phyloP scores from a whole-genome alignment of 305 asterid genomes.

The Fraxinus floribunda region DNA sequence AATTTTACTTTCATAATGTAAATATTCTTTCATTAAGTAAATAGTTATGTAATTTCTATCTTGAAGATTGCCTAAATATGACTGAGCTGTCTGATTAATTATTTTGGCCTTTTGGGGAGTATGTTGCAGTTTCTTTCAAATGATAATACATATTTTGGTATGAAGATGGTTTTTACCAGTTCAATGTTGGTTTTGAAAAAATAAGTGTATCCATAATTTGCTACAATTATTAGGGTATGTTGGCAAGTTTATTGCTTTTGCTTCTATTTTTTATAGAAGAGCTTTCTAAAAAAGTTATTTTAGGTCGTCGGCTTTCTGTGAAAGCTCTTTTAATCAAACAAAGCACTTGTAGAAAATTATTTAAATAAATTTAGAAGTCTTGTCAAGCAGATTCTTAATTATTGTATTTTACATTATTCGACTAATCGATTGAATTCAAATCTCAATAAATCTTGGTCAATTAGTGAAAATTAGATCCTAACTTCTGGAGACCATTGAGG shows the following conservation, averaged over 20 bases:
- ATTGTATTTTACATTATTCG: neutral
- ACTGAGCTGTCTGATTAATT: neutral
- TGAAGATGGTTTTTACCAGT: neutral
- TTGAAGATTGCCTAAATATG: slow-evolving; percentile 7
- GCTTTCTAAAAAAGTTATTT: too few species aligned
- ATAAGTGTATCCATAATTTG: neutral
- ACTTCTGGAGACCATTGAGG: neutral
- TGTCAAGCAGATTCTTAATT: neutral
- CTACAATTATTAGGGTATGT: neutral
- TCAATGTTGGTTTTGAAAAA: neutral
- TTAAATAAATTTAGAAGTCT: neutral
- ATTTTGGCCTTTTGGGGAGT: neutral
- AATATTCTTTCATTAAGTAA: slow-evolving; percentile 14
- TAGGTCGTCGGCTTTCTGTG: neutral
- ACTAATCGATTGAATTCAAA: neutral
- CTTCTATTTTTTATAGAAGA: neutral
- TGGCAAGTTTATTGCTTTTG: neutral
- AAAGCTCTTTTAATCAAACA: neutral
- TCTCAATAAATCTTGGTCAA: neutral
- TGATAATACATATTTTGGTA: neutral
- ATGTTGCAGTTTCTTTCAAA: neutral
- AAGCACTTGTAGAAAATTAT: neutral
- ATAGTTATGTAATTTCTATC: neutral
- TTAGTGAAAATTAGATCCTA: neutral
- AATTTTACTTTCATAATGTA: slow-evolving; percentile 23